Base-by-base conservation (phyloP, 1,284 basidiomycete species). In the Apiotrichum montevideense region DNA sequence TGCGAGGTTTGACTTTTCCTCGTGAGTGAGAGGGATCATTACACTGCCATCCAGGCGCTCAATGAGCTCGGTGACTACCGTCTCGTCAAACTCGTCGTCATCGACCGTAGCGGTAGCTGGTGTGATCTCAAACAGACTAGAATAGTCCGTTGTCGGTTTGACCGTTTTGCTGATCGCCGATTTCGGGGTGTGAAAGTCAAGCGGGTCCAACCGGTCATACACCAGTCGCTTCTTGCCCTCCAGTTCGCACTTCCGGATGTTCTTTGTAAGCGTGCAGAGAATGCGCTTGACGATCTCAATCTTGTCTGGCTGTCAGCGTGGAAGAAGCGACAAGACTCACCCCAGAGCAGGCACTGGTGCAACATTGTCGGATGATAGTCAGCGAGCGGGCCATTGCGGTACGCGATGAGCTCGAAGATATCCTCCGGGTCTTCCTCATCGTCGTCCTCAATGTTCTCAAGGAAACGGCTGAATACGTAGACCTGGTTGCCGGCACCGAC, bases 361-460 rank as follows among this genome's bases (percentile, higher is more conserved):
- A 96, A 74, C 81, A 94, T 87, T 65, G 93, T 90, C 2, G 92
- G 92, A 74, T 95, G 89, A 72, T 89, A 92, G 72, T 95, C 88
- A 35, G 84, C 82, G 45, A 96, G 76, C 1, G 91, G 90, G 0
- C 88, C 90, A 71, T 92, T 94, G 52, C 84, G 80, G 60, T 85
- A 77, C 5, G 87, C 88, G 45, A 91, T 88, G 64, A 87, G 81
- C 67, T 92, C 87, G 62, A 92, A 89, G 29, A 94, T 79, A 59
- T 83, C 82, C 63, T 73, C 71, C 6, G 72, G 66, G 35, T 71
- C 69, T 35, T 66, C 66, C 4, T 55, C 45, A 29, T 64, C 58
- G 9, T 60, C 40, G 11, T 51, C 51, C 2, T 57, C 39, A 6
- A 43, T 21, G 72, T 82, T 3, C 8, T 67, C 64, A 29, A 79